phyloP scores from a whole-genome alignment of 352 stramenopile species.

The Phytophthora tentaculata region DNA sequence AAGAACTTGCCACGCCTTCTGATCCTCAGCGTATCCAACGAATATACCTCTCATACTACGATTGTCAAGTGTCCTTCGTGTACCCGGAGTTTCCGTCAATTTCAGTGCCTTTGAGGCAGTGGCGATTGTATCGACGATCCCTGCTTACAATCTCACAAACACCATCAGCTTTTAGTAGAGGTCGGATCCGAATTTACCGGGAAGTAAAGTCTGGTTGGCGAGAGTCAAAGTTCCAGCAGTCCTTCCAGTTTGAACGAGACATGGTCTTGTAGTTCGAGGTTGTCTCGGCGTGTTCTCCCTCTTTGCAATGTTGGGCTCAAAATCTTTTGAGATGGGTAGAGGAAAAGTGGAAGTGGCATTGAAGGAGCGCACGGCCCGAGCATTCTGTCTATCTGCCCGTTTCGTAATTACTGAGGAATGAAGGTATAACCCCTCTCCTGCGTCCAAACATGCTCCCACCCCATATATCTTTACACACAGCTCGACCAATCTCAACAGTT shows the following conservation, averaged over 20 bases:
- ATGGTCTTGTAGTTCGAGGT: constrained; percentile 2
- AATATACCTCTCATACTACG: constrained; percentile 9
- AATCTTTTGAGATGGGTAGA: background rate
- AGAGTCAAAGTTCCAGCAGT: constrained; percentile 18
- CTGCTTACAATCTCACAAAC: constrained; percentile 9
- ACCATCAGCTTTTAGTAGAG: background rate
- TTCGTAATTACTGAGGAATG: background rate
- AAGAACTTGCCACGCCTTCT: constrained; percentile 14
- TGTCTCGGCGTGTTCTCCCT: background rate
- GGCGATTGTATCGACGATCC: background rate
- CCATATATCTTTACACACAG: constrained; percentile 1
- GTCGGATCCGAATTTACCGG: constrained; percentile 9
- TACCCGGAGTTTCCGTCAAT: no score
- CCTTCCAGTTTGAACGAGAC: constrained; percentile 8
- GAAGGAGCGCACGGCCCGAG: background rate
- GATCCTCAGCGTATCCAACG: constrained; percentile 1
- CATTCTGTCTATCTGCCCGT: background rate
- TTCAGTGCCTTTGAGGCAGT: background rate
- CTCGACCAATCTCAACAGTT: constrained; percentile 4
- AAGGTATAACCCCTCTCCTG: background rate
- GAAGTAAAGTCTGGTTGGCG: constrained; percentile 9
- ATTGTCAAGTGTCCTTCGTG: constrained; percentile 15
- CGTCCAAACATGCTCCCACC: background rate
- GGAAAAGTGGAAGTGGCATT: constrained; percentile 1
- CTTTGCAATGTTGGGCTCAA: background rate